phyloP scores from a whole-genome alignment of 306 rosid genomes.

The Vigna mungo region DNA sequence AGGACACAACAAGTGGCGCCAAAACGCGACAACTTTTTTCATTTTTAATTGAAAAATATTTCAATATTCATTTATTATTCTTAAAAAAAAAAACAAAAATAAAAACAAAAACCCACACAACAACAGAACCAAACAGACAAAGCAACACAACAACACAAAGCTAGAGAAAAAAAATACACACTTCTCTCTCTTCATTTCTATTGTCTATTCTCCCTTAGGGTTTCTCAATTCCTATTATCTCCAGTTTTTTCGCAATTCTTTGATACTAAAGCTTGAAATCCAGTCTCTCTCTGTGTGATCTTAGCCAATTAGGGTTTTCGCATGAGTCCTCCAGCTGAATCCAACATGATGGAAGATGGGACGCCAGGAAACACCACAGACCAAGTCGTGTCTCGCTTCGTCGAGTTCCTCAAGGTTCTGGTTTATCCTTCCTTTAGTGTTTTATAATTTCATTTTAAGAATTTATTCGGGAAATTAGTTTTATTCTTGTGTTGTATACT shows the following conservation, averaged over 20 bases:
- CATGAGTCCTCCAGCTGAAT: slow-evolving; percentile 55
- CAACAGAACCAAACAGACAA: not conserved
- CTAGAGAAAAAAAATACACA: not conserved
- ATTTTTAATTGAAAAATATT: not conserved
- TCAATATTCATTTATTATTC: not conserved
- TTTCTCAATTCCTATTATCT: slow-evolving; percentile 16
- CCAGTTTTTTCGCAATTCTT: not conserved
- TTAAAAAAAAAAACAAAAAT: not conserved
- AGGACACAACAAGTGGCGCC: slow-evolving; percentile 45
- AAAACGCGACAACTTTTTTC: slow-evolving; percentile 18
- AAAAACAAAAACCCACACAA: not conserved
- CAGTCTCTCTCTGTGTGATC: not conserved
- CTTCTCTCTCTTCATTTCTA: not conserved
- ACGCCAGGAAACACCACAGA: slow-evolving; percentile 48
- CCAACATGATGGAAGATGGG: slow-evolving; percentile 62
- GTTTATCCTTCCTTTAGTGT: not conserved
- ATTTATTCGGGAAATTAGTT: not conserved
- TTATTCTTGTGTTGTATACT: not conserved
- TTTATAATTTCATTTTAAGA: not conserved
- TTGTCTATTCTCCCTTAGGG: slow-evolving; percentile 29
- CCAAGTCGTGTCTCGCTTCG: slow-evolving; percentile 61
- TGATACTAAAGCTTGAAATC: not conserved
- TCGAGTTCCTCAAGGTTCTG: slow-evolving; percentile 72
- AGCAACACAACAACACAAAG: not conserved
- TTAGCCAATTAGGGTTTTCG: slow-evolving; percentile 48